Percentiles rank a stretch among this genome's conserved stretches.
Conservation (phyloP, 352 stramenopile genomes). For the Phytophthora macrochlamydospora region DNA sequence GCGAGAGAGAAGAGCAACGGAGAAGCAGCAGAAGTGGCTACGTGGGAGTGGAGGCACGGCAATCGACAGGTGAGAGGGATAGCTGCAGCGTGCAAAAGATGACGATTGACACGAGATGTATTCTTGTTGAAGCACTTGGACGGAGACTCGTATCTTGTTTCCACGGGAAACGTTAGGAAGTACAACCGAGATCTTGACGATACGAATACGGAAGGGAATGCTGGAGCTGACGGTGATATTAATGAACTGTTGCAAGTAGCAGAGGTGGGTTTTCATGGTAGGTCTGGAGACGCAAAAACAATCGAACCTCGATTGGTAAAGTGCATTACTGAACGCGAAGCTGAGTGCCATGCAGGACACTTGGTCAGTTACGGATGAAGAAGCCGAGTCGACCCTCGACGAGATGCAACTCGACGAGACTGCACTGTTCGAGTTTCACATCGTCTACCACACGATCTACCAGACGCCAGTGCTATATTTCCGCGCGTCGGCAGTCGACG, state of each 20-base stretch:
- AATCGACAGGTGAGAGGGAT: slow-evolving; percentile 39
- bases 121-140: slow-evolving; percentile 48
- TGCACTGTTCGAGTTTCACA: slow-evolving; percentile 78
- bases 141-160: slow-evolving; percentile 74
- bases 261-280: slow-evolving; percentile 13
- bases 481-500: slow-evolving; percentile 43
- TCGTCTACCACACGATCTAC: slow-evolving; percentile 82
- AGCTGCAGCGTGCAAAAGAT: not conserved
- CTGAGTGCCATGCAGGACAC: slow-evolving; percentile 5
- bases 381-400: not conserved
- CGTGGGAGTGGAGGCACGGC: slow-evolving; percentile 71
- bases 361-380: slow-evolving; percentile 12
- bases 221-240: slow-evolving; percentile 8
- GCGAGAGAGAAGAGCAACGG: slow-evolving; percentile 9
- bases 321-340: not conserved
- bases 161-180: slow-evolving; percentile 39
- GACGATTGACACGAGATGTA: not conserved
- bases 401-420: slow-evolving; percentile 15
- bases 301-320: not conserved
- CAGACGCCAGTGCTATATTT: slow-evolving; percentile 82
- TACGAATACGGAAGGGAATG: not conserved
- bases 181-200: not conserved
- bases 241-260: slow-evolving; percentile 19
- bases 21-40: slow-evolving; percentile 8
- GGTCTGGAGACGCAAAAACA: not conserved